Evolutionary conservation across 345 rosid genomes (phyloP), one percentile per base, ranked within the genome.

Genomic region (Brassica nigra): DNA sequence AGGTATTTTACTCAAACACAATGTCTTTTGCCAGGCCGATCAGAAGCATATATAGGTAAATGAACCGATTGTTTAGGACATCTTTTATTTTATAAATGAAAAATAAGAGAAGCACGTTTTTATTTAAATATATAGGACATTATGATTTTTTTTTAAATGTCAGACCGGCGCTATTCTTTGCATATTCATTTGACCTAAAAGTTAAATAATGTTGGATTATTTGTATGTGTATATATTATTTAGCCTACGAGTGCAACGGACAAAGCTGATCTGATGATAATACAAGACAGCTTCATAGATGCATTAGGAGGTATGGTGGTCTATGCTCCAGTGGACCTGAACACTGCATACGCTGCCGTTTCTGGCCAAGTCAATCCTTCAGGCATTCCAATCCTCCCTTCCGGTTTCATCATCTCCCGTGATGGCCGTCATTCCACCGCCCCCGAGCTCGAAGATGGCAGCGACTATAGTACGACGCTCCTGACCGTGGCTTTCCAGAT

Each of bases 401-500:
- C 96, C 0, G 98, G 98, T 29, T 89, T 92, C 78, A 78, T 86
- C 8, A 86, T 92, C 78, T 87, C 93, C 1, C 77, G 74, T 2
- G 93, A 88, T 18, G 88, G 88, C 59, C 78, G 70, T 80, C 66
- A 58, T 36, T 47, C 61, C 2, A 12, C 61, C 29, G 1, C 64
- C 11, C 0, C 63, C 4, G 73, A 64, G 1, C 72, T 5, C 31
- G 66, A 52, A 1, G 57, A 64, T 68, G 83, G 74, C 33, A 64
- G 7, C 4, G 59, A 65, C 63, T 0, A 15, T 7, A 2, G 68
- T 57, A 18, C 20, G 4, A 76, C 83, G 14, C 69, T 92, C 9
- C 90, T 92, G 12, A 94, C 97, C 0, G 86, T 87, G 58, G 96
- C 91, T 15, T 86, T 88, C 76, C 97, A 94, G 74, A 87, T 94